These are phyloP conservation scores for Coemansia sp. DNA, from an alignment of 192 early-diverging fungal genomes.

Conservation along the genomic window DNA sequence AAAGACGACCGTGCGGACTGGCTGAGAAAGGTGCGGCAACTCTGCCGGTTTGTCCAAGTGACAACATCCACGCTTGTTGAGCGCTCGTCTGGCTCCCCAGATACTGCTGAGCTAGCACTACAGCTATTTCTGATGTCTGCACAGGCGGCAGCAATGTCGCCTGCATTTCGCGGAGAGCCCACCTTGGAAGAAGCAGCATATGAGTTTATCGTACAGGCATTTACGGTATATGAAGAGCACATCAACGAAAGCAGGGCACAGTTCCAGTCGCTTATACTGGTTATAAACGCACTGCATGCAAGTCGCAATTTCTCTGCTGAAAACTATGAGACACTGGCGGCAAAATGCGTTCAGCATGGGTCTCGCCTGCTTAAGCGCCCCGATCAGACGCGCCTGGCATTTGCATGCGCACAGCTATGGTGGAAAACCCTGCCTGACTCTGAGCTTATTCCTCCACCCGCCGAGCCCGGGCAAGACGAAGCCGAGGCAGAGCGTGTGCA, in stretches of 20 bases:
- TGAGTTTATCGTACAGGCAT: constrained; percentile 97
- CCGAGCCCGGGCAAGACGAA: constrained; percentile 54
- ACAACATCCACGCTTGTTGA: constrained; percentile 75
- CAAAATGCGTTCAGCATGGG: constrained; percentile 88
- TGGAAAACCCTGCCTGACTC: constrained; percentile 68
- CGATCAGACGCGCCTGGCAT: constrained; percentile 90
- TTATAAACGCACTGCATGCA: constrained; percentile 84
- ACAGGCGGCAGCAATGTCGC: constrained; percentile 69
- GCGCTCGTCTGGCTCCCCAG: constrained; percentile 53
- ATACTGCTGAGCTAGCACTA: constrained; percentile 60
- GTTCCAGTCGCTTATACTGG: constrained; percentile 83
- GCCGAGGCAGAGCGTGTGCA: constrained; percentile 35
- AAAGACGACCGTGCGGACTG: constrained; percentile 36
- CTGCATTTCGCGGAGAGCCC: constrained; percentile 60
- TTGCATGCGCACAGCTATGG: constrained; percentile 87
- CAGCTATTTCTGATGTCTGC: constrained; percentile 87
- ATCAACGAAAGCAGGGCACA: constrained; percentile 92
- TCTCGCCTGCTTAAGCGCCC: constrained; percentile 89
- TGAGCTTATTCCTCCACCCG: constrained; percentile 46
- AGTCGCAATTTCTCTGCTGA: constrained; percentile 82
- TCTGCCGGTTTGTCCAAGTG: constrained; percentile 90
- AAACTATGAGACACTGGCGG: constrained; percentile 94
- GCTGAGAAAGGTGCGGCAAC: constrained; percentile 73
- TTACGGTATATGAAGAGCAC: constrained; percentile 96
- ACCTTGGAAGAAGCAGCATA: constrained; percentile 94